Percentiles rank a stretch among this genome's conserved stretches.
Conservation (phyloP, 192 early-diverging fungal species). For the Backusella luteola region DNA sequence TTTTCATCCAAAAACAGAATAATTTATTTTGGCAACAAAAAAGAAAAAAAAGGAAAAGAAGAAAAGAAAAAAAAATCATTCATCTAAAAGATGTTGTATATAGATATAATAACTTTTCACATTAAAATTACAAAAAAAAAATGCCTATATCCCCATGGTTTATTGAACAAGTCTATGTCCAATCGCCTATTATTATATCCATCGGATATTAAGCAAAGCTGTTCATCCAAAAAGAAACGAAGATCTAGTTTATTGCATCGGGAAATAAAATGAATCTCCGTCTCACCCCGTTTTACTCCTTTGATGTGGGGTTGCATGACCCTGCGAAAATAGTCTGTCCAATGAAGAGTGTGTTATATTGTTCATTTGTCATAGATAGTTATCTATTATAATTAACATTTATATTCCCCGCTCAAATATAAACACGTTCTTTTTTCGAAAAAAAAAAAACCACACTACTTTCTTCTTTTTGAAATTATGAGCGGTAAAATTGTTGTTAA, state of each 20-base stretch:
- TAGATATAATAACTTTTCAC: no score
- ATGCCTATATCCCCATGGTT: no score
- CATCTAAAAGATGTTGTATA: background rate
- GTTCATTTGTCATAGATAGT: slow-evolving; percentile 7
- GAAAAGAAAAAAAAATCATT: background rate
- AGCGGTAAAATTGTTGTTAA: slow-evolving; percentile 60
- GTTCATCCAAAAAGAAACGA: background rate
- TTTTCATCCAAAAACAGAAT: slow-evolving; percentile 8
- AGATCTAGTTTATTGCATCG: background rate
- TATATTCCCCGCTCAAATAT: background rate
- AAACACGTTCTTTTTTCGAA: background rate
- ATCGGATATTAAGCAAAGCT: background rate
- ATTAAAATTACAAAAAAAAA: no score
- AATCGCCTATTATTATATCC: slow-evolving; percentile 5
- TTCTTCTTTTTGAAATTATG: background rate
- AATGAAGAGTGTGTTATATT: background rate
- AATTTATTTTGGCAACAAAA: background rate
- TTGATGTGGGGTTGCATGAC: slow-evolving; percentile 15
- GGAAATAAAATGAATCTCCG: slow-evolving; percentile 13
- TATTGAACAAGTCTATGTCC: background rate
- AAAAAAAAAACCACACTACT: background rate
- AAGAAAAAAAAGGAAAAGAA: background rate
- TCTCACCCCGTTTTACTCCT: background rate
- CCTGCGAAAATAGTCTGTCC: background rate
- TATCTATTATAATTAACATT: background rate